Evolutionary conservation across 2,329 filamentous ascomycete species (phyloP).

Genomic region (Alternaria gansuensis): DNA sequence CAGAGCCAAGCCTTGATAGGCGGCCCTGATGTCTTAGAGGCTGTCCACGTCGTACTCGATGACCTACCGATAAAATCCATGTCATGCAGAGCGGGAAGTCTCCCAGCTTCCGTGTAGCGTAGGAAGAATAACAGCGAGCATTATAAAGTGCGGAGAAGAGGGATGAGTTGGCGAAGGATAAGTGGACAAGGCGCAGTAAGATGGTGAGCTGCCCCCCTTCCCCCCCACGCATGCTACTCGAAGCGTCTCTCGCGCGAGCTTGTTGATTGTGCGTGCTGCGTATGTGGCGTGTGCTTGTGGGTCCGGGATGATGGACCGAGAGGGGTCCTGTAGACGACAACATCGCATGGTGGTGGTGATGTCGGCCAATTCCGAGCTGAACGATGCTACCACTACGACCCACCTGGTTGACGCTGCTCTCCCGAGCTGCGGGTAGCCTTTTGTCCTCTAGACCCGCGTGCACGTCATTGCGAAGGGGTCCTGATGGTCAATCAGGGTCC

Average conservation of each 20-base stretch:
- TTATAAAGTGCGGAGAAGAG: slow-evolving; percentile 25
- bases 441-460: slow-evolving; percentile 24
- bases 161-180: slow-evolving; percentile 43
- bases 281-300: slow-evolving; percentile 26
- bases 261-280: slow-evolving; percentile 31
- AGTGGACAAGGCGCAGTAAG: slow-evolving; percentile 10
- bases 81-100: slow-evolving; percentile 7
- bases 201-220: slow-evolving; percentile 2
- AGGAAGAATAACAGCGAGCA: slow-evolving; percentile 11
- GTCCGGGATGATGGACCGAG: slow-evolving; percentile 19
- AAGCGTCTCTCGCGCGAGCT: slow-evolving; percentile 37
- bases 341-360: slow-evolving; percentile 10
- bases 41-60: slow-evolving; percentile 5
- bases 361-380: slow-evolving; percentile 14
- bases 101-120: slow-evolving; percentile 14
- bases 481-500: slow-evolving; percentile 16
- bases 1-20: background rate
- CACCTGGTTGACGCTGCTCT: slow-evolving; percentile 9
- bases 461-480: slow-evolving; percentile 25
- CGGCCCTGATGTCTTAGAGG: background rate
- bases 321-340: slow-evolving; percentile 18
- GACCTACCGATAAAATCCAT: background rate
- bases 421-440: slow-evolving; percentile 29
- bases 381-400: slow-evolving; percentile 8
- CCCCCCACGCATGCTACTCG: slow-evolving; percentile 16